Evolutionary conservation across 306 rosid genomes (phyloP), one percentile per base, ranked within the genome.

Genomic region (Lathyrus aphaca): DNA sequence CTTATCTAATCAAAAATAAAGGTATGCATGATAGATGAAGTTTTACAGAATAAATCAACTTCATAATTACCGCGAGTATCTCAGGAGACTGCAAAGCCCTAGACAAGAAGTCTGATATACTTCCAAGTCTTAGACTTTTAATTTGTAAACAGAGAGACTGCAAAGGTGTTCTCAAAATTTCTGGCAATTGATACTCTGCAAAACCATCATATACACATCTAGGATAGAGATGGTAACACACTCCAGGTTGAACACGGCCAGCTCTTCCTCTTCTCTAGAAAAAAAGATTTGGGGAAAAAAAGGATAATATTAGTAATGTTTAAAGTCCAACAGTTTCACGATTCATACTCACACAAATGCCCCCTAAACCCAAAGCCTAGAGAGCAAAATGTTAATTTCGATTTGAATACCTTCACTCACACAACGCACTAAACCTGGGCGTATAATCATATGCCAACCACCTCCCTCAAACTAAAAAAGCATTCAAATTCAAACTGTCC

Each of bases 251-350:
- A 82, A 89, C 95, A 64, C 97, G 96, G 50, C 99, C 99, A 76
- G 99, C 97, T 83, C 97, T 91, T 87, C 99, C 99, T 83, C 97
- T 86, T 84, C 99, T 89, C 99, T 95, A 68, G 70, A 83, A 71
- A 61, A 71, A 46, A 40, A 23, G 56, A 70, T 35, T 53, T 53
- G 43, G 29, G 73, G 59, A 16, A 18, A 66, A 66, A n/a, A 49
- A 63, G 49, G 68, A 74, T 74, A 54, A 16, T 64, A 61, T 70
- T 13, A 35, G 39, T 6, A 72, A 43, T 3, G 8, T 23, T 10
- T 56, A 71, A 18, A 35, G 13, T 60, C 77, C 27, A 44, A 63
- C 71, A 49, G 49, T 70, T 61, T 21, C 79, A 56, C 19, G 46
- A 3, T 66, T 32, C 43, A 69, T 42, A 12, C 4, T 51, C n/a